Evolutionary conservation across 176 grass and related monocot genomes (phyloP).

Genomic region (Bothriochloa decipiens): DNA sequence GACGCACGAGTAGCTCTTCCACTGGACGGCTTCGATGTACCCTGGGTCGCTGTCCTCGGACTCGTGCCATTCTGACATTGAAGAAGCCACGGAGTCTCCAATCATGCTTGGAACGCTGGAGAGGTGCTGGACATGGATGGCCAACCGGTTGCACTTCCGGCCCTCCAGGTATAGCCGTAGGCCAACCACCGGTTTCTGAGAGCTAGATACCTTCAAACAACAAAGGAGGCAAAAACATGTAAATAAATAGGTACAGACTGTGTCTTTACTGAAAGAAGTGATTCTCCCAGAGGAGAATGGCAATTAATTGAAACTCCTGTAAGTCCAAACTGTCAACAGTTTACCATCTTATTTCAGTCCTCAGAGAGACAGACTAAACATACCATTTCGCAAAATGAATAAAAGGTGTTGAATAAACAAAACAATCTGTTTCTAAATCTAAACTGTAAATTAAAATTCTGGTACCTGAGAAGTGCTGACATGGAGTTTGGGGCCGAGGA

Average conservation of each 20-base stretch:
- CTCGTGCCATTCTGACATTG: constrained; percentile 74
- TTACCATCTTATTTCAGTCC: neutral
- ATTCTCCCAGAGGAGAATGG: neutral
- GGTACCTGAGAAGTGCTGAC: constrained; percentile 92
- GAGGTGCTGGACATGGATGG: constrained; percentile 97
- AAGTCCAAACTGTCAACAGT: neutral
- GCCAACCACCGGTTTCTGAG: constrained; percentile 73
- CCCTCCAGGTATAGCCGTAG: constrained; percentile 91
- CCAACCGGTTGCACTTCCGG: constrained; percentile 84
- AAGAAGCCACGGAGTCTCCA: constrained; percentile 43
- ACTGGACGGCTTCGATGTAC: constrained; percentile 85
- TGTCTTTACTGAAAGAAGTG: neutral
- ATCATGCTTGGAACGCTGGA: constrained; percentile 94
- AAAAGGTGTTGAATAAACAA: neutral
- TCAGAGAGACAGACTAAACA: neutral
- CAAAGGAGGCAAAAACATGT: neutral
- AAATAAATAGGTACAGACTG: neutral
- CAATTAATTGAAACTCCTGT: neutral
- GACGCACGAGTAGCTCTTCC: constrained; percentile 83
- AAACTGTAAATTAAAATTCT: constrained; percentile 2
- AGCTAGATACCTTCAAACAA: constrained; percentile 73
- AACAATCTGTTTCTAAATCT: neutral
- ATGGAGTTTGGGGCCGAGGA: constrained; percentile 83
- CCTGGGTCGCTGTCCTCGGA: constrained; percentile 64
- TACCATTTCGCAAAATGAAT: neutral